Percentiles rank a stretch among this genome's conserved stretches.
These are phyloP conservation scores for Thalassiosira tumida DNA, from an alignment of 352 stramenopile species.

Conservation along the genomic window DNA sequence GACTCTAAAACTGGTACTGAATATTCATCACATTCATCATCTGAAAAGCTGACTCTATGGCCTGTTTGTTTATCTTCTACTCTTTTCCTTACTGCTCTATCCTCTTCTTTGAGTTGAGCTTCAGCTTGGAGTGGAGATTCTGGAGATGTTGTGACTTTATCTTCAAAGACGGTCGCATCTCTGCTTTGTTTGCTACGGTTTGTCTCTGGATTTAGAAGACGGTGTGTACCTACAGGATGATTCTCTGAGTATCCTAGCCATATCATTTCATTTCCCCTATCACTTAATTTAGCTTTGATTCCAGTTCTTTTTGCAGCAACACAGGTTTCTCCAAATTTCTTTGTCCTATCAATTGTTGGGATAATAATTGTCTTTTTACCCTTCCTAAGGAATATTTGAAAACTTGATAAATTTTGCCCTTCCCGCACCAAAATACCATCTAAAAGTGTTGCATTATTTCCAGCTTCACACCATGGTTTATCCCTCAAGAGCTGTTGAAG, in stretches of 20 bases:
- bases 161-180: background rate
- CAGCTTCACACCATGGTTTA: constrained; percentile 23
- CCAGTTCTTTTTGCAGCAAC: constrained; percentile 48
- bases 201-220: background rate
- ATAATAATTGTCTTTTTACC: constrained; percentile 8
- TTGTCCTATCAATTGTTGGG: too few relatives aligned
- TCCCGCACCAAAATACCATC: constrained; percentile 22
- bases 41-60: too few relatives aligned
- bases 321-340: constrained; percentile 62
- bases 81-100: background rate
- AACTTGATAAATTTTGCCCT: constrained; percentile 3
- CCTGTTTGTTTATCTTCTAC: too few relatives aligned
- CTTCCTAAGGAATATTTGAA: constrained; percentile 43
- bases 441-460: constrained; percentile 37
- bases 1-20: too few relatives aligned
- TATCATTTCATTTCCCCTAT: constrained; percentile 21
- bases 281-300: constrained; percentile 56
- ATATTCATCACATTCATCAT: too few relatives aligned
- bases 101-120: too few relatives aligned
- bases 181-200: background rate
- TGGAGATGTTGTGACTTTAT: background rate
- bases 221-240: constrained; percentile 60
- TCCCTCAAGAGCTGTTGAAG: background rate
- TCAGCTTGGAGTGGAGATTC: too few relatives aligned
- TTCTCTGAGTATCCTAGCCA: constrained; percentile 70